Percentiles rank a stretch among this genome's conserved stretches.
phyloP scores from a whole-genome alignment of 1,139 yeast species.

The Casaregolazyma lundiana region DNA sequence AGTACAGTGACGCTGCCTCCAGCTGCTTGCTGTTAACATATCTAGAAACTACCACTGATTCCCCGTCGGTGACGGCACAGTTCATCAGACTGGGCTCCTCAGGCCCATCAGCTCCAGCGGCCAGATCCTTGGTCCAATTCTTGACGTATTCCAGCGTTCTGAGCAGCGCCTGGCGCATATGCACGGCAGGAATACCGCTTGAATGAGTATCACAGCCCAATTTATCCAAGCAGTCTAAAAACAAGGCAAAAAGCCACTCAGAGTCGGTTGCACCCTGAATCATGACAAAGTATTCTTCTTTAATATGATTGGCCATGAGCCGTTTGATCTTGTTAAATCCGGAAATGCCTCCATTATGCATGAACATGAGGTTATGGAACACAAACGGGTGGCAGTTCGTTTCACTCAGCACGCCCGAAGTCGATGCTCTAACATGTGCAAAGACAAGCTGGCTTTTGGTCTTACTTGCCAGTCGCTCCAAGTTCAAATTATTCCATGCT shows the following conservation, averaged over 20 bases:
- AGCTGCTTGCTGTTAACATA: constrained; percentile 85
- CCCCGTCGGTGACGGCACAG: constrained; percentile 94
- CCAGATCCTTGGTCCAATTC: constrained; percentile 57
- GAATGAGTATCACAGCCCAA: constrained; percentile 68
- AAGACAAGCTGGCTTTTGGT: constrained; percentile 80
- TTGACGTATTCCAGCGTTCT: constrained; percentile 70
- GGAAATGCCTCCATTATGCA: constrained; percentile 94
- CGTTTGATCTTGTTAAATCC: constrained; percentile 71
- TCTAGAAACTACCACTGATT: constrained; percentile 79
- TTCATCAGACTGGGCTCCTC: constrained; percentile 83
- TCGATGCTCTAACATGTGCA: constrained; percentile 95
- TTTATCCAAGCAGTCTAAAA: constrained; percentile 66
- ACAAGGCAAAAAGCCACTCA: constrained; percentile 90
- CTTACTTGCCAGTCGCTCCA: constrained; percentile 79
- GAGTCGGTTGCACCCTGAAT: constrained; percentile 95
- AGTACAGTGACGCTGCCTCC: constrained; percentile 94
- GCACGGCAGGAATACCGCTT: constrained; percentile 52
- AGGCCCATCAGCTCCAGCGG: constrained; percentile 31
- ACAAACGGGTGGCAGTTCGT: constrained; percentile 94
- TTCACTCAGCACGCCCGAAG: constrained; percentile 89
- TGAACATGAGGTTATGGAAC: constrained; percentile 81
- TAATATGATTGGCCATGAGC: constrained; percentile 61
- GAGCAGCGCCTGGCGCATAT: constrained; percentile 63
- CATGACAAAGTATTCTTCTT: constrained; percentile 70
- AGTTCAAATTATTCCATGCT: constrained; percentile 94